These are phyloP conservation scores for Bretschneidera sinensis DNA, from an alignment of 345 rosid genomes.

Conservation along the genomic window DNA sequence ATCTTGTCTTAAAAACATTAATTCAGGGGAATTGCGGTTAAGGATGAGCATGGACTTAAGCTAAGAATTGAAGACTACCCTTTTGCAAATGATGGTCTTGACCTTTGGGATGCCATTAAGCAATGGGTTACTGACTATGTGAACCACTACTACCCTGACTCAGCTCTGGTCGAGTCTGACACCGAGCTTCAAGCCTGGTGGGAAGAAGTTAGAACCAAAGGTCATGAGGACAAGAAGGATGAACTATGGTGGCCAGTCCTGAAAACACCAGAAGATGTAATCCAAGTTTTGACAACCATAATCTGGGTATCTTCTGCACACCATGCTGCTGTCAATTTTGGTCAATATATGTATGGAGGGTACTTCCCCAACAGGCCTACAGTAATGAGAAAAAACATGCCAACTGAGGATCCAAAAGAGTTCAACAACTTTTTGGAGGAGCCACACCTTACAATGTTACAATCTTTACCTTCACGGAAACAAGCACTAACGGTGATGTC, in stretches of 20 bases:
- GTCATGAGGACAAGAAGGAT: constrained; percentile 30
- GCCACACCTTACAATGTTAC: constrained; percentile 21
- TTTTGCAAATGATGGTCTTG: constrained; percentile 28
- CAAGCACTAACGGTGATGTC: constrained; percentile 32
- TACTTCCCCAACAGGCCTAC: constrained; percentile 34
- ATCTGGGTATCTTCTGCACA: constrained; percentile 34
- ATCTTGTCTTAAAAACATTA: no score
- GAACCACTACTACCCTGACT: constrained; percentile 21
- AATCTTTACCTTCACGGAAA: constrained; percentile 22
- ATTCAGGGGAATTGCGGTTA: constrained; percentile 27
- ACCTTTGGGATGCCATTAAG: constrained; percentile 29
- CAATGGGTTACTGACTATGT: constrained; percentile 31
- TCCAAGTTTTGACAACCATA: constrained; percentile 21
- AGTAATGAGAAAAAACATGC: constrained; percentile 21
- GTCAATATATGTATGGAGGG: constrained; percentile 30
- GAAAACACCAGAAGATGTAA: constrained; percentile 26
- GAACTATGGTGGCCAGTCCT: constrained; percentile 35
- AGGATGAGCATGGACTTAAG: constrained; percentile 25
- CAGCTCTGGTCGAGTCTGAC: constrained; percentile 12
- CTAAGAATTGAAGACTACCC: constrained; percentile 29
- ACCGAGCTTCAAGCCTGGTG: constrained; percentile 32
- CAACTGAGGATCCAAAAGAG: constrained; percentile 26
- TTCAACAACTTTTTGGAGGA: constrained; percentile 14
- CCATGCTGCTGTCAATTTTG: constrained; percentile 34
- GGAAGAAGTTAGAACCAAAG: constrained; percentile 24